phyloP scores from a whole-genome alignment of 768 basidiomycete species.

The Amanita rubescens region DNA sequence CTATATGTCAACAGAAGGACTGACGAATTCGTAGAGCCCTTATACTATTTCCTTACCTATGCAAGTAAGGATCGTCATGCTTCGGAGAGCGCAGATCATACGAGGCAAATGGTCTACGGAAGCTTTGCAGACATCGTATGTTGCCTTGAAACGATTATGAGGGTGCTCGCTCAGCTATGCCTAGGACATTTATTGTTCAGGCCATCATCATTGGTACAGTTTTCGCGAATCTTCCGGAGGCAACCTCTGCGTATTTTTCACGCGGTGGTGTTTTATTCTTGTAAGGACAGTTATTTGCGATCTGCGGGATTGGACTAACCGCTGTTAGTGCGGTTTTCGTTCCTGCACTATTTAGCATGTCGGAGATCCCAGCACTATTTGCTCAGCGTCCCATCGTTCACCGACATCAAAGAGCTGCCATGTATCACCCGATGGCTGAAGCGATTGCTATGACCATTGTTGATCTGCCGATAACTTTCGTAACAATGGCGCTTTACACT shows the following conservation, averaged over 20 bases:
- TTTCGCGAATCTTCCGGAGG: constrained; percentile 46
- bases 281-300: constrained; percentile 23
- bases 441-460: constrained; percentile 52
- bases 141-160: constrained; percentile 16
- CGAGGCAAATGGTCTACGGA: constrained; percentile 26
- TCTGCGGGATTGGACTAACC: not conserved
- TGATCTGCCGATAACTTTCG: constrained; percentile 49
- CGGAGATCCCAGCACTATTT: constrained; percentile 62
- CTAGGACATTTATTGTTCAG: constrained; percentile 27
- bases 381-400: constrained; percentile 52
- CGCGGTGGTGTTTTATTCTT: constrained; percentile 72
- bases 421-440: constrained; percentile 38
- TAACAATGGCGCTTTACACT: constrained; percentile 36
- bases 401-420: constrained; percentile 50
- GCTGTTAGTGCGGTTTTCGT: constrained; percentile 45
- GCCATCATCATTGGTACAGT: constrained; percentile 48
- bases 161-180: constrained; percentile 20
- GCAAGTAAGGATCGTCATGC: constrained; percentile 38
- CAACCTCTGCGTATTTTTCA: constrained; percentile 55
- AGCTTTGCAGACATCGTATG: constrained; percentile 21
- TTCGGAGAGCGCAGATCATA: constrained; percentile 34
- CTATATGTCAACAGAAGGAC: not conserved
- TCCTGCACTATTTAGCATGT: constrained; percentile 51
- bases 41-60: constrained; percentile 34
- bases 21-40: constrained; percentile 18